Evolutionary conservation across 495 filamentous ascomycete genomes (phyloP), one percentile per base, ranked within the genome.

Genomic region (Aspergillus indologenus): DNA sequence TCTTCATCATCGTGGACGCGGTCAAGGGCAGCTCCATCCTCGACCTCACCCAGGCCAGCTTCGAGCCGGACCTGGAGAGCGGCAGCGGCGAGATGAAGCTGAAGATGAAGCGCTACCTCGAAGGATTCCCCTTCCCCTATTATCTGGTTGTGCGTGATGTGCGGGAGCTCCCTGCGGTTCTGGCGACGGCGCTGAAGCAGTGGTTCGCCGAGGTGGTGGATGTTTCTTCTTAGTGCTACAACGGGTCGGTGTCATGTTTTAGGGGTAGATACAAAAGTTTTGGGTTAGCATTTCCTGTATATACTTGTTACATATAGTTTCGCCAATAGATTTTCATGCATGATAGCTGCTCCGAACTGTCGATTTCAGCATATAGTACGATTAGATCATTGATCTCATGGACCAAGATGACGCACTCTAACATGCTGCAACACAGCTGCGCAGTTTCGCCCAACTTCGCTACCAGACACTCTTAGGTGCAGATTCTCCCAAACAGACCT

Each of bases 201-300:
- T 98, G 95, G 94, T 95, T 99, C 83, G 85, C 86, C 2, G 95
- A 99, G 80, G 91, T 98, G 59, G 88, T 85, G 53, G 86, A 86
- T 75, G 77, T 78, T 29, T 78, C 75, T 24, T 75, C 73, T 23
- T 79, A 66, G 69, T n/a, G n/a, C n/a, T n/a, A n/a, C n/a, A n/a
- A n/a, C n/a, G 52, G 44, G 18, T 63, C 57, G 51, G 17, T 58
- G 57, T 43, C 47, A 54, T 42, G 22, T 34, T 18, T 53, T 34
- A 49, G 5, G 34, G 57, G 59, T 58, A 56, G 61, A n/a, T 40
- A 57, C 21, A 62, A 57, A 61, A 61, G 45, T 45, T 45, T 49
- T 54, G 26, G 7, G 5, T 34, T 51, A 45, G 55, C 6, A 45
- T 63, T 60, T 26, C 26, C 50, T 42, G 54, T 51, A 26, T 60